These are phyloP conservation scores for Nadsonia starkeyi-henricii DNA, from an alignment of 1,139 yeast species.

Conservation along the genomic window DNA sequence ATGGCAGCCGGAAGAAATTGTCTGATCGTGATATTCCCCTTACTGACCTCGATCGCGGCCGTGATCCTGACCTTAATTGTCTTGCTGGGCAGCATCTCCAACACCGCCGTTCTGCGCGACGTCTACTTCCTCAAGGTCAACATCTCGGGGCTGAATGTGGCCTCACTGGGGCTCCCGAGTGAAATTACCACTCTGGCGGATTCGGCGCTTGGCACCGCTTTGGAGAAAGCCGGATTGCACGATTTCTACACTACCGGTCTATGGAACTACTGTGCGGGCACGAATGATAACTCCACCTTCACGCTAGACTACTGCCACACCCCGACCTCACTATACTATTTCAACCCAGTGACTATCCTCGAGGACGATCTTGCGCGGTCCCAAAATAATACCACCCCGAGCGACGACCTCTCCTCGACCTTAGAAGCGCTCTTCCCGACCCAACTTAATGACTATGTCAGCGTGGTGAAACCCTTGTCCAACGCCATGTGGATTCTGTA, in stretches of 20 bases:
- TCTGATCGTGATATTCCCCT: slow-evolving; percentile 27
- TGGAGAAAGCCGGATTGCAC: slow-evolving; percentile 35
- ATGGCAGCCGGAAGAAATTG: slow-evolving; percentile 21
- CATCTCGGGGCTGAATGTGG: slow-evolving; percentile 20
- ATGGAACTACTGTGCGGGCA: slow-evolving; percentile 63
- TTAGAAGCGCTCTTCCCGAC: slow-evolving; percentile 21
- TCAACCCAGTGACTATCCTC: slow-evolving; percentile 41
- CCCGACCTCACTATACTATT: slow-evolving; percentile 40
- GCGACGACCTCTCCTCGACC: slow-evolving; percentile 11
- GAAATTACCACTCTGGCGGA: slow-evolving; percentile 12
- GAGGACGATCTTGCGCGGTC: slow-evolving; percentile 25
- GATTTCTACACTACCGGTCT: slow-evolving; percentile 49
- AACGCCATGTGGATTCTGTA: slow-evolving; percentile 34
- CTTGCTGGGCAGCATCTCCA: slow-evolving; percentile 28
- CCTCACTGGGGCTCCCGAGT: slow-evolving; percentile 11
- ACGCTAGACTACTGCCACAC: slow-evolving; percentile 22
- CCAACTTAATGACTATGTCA: slow-evolving; percentile 21
- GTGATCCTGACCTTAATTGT: slow-evolving; percentile 28
- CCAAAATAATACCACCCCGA: slow-evolving; percentile 14
- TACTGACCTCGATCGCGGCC: slow-evolving; percentile 27
- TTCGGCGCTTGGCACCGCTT: slow-evolving; percentile 9
- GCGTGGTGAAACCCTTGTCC: slow-evolving; percentile 28
- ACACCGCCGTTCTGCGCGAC: slow-evolving; percentile 23
- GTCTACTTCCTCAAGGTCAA: slow-evolving; percentile 32
- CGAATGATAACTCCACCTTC: slow-evolving; percentile 17